Base-by-base conservation (phyloP, 2,329 filamentous ascomycete species). In the Waltergamsia citrina region DNA sequence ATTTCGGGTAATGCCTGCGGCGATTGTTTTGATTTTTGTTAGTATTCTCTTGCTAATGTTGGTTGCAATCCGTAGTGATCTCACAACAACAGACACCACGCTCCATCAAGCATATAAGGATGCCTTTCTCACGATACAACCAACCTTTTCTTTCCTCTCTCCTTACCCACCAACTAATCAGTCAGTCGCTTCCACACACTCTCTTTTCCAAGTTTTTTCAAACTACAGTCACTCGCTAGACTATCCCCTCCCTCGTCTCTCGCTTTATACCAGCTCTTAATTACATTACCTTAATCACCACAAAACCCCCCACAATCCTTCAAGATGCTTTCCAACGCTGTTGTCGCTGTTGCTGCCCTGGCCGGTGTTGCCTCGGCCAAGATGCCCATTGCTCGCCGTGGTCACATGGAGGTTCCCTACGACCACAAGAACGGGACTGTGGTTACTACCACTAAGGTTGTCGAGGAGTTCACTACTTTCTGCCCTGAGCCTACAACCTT, bases 401-500 rank as follows among this genome's bases (percentile, higher is more conserved):
- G 19, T 14, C 23, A n/a, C 23, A n/a, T n/a, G n/a, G n/a, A n/a
- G n/a, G n/a, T n/a, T n/a, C n/a, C n/a, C n/a, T n/a, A n/a, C n/a
- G n/a, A n/a, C n/a, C n/a, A n/a, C n/a, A n/a, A n/a, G n/a, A 30
- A 32, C 26, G 28, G 18, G 32, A 42, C 43, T 16, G 37, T 42
- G 30, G 31, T 34, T 8, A 53, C 47, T 31, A 42, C 49, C 33
- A 60, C 55, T 39, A 53, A 47, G 45, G 52, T 59, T 32, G 57
- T 61, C 41, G 38, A 44, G 29, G 40, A 37, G 24, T 59, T 54
- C 48, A 54, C 52, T 29, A 65, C 62, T 24, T 59, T 51, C 44
- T 70, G 65, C 54, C 49, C 57, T 6, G 47, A 62, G 52, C 63
- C 71, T 24, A 74, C 71, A 22, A 62, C 60, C 42, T 45, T 76